A percentile compares a stretch with the other conserved stretches of the same genome.
These are phyloP conservation scores for Sporormia fimetaria DNA, from an alignment of 495 filamentous ascomycete genomes.

Conservation along the genomic window DNA sequence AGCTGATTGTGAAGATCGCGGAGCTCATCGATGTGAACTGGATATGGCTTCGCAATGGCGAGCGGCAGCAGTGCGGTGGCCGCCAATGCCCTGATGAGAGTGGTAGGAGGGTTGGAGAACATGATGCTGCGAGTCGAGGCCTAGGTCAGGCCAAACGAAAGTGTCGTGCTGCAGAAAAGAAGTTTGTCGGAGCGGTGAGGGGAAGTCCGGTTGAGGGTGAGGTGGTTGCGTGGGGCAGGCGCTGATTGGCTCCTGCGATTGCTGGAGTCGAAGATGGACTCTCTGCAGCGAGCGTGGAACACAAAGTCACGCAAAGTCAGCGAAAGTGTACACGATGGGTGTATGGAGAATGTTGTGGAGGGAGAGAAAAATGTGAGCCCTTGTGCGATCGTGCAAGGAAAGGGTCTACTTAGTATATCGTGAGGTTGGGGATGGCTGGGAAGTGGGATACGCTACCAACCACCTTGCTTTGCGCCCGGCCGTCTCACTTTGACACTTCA, in stretches of 20 bases:
- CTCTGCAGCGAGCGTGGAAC: slow-evolving; percentile 11
- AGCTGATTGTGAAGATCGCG: slow-evolving; percentile 31
- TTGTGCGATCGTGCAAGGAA: slow-evolving; percentile 5
- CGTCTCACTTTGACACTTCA: too few relatives aligned
- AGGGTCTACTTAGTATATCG: slow-evolving; percentile 11
- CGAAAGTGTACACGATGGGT: background rate
- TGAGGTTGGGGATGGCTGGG: slow-evolving; percentile 12
- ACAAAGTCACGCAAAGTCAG: slow-evolving; percentile 14
- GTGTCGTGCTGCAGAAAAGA: background rate
- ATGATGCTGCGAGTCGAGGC: slow-evolving; percentile 20
- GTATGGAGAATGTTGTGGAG: slow-evolving; percentile 1
- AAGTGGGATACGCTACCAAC: too few relatives aligned
- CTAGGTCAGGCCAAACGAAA: background rate
- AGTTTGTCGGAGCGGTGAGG: slow-evolving; percentile 1
- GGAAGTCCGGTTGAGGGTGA: background rate
- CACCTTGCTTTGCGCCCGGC: too few relatives aligned
- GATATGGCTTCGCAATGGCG: slow-evolving; percentile 25
- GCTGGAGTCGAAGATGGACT: background rate
- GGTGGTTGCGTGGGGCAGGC: too few relatives aligned
- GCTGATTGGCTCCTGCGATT: too few relatives aligned
- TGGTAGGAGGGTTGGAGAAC: slow-evolving; percentile 18
- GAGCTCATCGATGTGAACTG: slow-evolving; percentile 34
- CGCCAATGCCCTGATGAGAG: slow-evolving; percentile 29
- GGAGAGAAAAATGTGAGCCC: slow-evolving; percentile 1
- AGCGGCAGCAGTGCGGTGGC: slow-evolving; percentile 22